Percentiles rank a stretch among this genome's conserved stretches.
These are phyloP conservation scores for Cladosporium sphaerospermum DNA, from an alignment of 2,329 filamentous ascomycete genomes.

Conservation along the genomic window DNA sequence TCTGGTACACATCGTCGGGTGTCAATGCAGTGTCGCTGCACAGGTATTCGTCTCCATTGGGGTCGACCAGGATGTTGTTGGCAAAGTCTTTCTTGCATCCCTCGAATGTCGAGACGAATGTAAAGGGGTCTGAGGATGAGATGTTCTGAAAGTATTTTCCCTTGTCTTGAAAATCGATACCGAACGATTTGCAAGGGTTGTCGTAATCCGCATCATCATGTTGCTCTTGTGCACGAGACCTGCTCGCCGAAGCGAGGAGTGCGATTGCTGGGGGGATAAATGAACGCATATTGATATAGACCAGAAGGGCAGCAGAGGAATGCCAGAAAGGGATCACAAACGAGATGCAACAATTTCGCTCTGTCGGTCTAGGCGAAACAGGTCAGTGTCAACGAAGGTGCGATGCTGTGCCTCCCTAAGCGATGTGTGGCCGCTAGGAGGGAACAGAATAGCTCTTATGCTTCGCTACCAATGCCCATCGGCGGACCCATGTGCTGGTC, in stretches of 20 bases:
- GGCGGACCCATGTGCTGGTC: no score
- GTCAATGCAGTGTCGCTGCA: slow-evolving; percentile 37
- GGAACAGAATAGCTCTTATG: not conserved
- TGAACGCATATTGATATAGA: not conserved
- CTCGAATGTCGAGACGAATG: slow-evolving; percentile 38
- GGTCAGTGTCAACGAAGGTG: no score
- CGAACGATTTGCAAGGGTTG: slow-evolving; percentile 24
- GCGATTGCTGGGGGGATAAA: not conserved
- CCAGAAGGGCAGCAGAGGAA: no score
- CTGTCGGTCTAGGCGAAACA: no score
- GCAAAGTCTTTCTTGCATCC: slow-evolving; percentile 37
- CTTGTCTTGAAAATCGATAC: slow-evolving; percentile 38
- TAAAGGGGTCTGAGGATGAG: slow-evolving; percentile 35
- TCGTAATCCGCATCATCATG: not conserved
- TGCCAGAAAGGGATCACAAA: no score
- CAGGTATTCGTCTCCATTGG: slow-evolving; percentile 34
- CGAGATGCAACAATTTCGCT: no score
- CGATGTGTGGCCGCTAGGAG: not conserved
- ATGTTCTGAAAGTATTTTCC: slow-evolving; percentile 42
- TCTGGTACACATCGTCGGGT: slow-evolving; percentile 25
- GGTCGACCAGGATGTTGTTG: slow-evolving; percentile 39
- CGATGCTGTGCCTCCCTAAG: no score
- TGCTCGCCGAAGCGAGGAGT: not conserved
- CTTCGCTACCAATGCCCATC: no score
- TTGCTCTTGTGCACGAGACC: not conserved